Base-by-base conservation (phyloP, 805 yeast species). In the Isabelozyma pseudorhagii region DNA sequence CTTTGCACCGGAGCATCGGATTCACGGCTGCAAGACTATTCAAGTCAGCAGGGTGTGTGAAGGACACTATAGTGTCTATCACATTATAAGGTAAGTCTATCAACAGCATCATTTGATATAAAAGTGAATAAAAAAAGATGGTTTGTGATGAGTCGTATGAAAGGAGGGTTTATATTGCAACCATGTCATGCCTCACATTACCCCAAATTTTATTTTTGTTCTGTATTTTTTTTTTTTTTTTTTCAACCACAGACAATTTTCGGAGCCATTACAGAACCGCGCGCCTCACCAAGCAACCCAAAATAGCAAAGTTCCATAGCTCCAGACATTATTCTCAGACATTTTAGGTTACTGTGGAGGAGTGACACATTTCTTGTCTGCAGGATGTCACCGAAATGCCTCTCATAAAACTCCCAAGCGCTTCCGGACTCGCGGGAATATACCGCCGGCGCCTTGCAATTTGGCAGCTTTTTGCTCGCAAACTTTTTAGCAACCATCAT, bases 301-400 rank as follows among this genome's bases (percentile, higher is more conserved):
- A 25, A 17, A 13, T 8, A 10, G 17, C 14, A 14, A 10, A 18
- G n/a, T 42, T 28, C 39, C 29, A 25, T 27, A 34, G 13, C 29
- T 18, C 25, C 28, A 27, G 25, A 18, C 42, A 38, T 10, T 34
- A 34, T 34, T 13, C 18, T n/a, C 43, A 15, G 42, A 18, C 38
- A 36, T 7, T 39, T 18, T 21, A 56, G 34, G 62, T 62, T 56
- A 6, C 51, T 46, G 45, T 59, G 62, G 42, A 31, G 36, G n/a
- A 31, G 36, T 31, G 36, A 31, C 36, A 31, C 36, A 31, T 31
- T 31, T 31, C 36, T 31, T 31, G 36, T 31, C n/a, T 31, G 36
- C 36, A 31, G 36, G 10, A 9, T 4, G 36, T 31, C 36, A 31
- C 36, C 7, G 36, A 31, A 39, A 44, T 39, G 46, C 46, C 46